phyloP scores from a whole-genome alignment of 495 filamentous ascomycete genomes.

The Neurospora sp. region DNA sequence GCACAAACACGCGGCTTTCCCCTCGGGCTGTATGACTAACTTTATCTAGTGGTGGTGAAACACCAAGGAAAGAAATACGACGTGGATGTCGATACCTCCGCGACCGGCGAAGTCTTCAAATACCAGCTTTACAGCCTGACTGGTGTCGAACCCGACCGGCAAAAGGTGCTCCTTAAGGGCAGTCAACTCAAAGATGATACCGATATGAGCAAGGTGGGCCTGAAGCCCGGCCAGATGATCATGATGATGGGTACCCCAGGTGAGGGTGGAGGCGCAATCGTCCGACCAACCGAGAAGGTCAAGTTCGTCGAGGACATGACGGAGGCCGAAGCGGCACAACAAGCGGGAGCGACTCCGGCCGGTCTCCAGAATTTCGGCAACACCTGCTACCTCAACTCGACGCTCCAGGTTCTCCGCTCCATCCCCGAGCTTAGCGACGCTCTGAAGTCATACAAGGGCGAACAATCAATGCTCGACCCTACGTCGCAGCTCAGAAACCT shows the following conservation, averaged over 20 bases:
- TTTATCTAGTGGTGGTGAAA: conserved; percentile 71
- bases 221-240: conserved; percentile 78
- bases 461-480: conserved; percentile 51
- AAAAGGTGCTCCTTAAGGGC: conserved; percentile 91
- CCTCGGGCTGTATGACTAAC: conserved; percentile 6
- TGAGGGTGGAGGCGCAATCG: conserved; percentile 47
- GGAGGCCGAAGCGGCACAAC: conserved; percentile 77
- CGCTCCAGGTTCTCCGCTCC: conserved; percentile 75
- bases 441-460: conserved; percentile 53
- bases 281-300: conserved; percentile 68
- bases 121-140: conserved; percentile 91
- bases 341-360: conserved; percentile 75
- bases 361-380: conserved; percentile 91
- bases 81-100: conserved; percentile 76
- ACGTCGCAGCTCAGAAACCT: conserved; percentile 73
- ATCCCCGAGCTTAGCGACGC: conserved; percentile 88
- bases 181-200: conserved; percentile 93
- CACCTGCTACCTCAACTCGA: conserved; percentile 97
- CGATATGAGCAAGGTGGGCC: conserved; percentile 66
- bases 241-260: conserved; percentile 97
- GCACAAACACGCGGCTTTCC: not conserved
- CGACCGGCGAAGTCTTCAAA: conserved; percentile 87
- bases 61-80: conserved; percentile 91
- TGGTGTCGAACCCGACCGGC: conserved; percentile 88
- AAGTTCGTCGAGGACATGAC: conserved; percentile 98